A percentile compares a stretch with the other conserved stretches of the same genome.
Evolutionary conservation across 352 stramenopile genomes (phyloP).

Genomic region (Phytophthora multivora): DNA sequence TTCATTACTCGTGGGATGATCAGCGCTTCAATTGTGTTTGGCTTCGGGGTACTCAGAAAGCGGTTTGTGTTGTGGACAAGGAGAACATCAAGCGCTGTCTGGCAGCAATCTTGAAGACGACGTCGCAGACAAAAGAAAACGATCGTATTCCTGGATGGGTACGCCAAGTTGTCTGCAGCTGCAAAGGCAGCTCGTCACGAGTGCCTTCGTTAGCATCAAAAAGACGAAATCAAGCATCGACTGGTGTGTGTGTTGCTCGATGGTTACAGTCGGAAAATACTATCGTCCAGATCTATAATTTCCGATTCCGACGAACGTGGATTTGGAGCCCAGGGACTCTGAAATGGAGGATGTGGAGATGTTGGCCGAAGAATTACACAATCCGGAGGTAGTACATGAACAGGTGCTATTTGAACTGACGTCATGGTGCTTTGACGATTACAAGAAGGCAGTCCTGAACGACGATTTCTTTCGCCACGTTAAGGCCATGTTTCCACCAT

Average conservation of each 20-base stretch:
- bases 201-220: constrained; percentile 2
- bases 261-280: not conserved
- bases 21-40: too few species aligned
- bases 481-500: too few species aligned
- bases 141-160: constrained; percentile 20
- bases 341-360: too few species aligned
- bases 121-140: not conserved
- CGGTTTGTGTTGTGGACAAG: constrained; percentile 7
- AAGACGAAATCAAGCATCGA: constrained; percentile 2
- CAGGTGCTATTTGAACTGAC: too few species aligned
- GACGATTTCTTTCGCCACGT: too few species aligned
- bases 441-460: too few species aligned
- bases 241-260: not conserved
- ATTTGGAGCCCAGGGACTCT: too few species aligned
- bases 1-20: too few species aligned
- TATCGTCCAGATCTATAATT: not conserved
- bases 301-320: too few species aligned
- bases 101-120: constrained; percentile 2
- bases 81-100: not conserved
- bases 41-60: constrained; percentile 1
- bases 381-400: too few species aligned
- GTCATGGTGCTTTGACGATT: too few species aligned
- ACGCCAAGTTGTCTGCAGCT: constrained; percentile 1
- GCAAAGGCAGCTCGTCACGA: constrained; percentile 6
- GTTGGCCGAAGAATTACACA: too few species aligned